These are phyloP conservation scores for Trichaptum fuscoviolaceum DNA, from an alignment of 768 basidiomycete species.

Conservation along the genomic window DNA sequence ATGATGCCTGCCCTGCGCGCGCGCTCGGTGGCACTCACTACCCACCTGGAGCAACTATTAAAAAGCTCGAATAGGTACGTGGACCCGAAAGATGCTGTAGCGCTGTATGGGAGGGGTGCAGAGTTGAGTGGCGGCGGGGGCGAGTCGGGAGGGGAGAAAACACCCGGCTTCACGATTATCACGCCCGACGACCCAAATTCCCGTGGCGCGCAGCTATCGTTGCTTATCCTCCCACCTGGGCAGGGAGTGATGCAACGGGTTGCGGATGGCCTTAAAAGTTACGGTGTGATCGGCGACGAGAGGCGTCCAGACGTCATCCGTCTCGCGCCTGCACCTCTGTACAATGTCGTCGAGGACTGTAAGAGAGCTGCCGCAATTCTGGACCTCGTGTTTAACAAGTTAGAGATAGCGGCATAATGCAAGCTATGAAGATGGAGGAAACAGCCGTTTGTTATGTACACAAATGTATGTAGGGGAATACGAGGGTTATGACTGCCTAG, in stretches of 20 bases:
- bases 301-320: conserved; percentile 89
- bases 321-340: conserved; percentile 80
- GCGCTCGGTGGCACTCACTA: conserved; percentile 69
- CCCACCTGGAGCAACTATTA: conserved; percentile 61
- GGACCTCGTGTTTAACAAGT: conserved; percentile 48
- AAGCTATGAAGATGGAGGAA: neutral
- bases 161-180: conserved; percentile 80
- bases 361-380: conserved; percentile 61
- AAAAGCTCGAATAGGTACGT: conserved; percentile 60
- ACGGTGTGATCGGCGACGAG: conserved; percentile 90
- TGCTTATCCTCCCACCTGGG: conserved; percentile 62
- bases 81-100: conserved; percentile 29
- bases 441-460: neutral
- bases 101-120: conserved; percentile 20
- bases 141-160: conserved; percentile 14
- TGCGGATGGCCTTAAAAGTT: conserved; percentile 49
- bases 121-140: conserved; percentile 8
- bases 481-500: neutral
- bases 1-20: conserved; percentile 65
- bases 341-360: conserved; percentile 79
- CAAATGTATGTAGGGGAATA: neutral
- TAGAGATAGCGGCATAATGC: conserved; percentile 12
- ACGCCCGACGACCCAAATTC: conserved; percentile 65
- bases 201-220: conserved; percentile 85
- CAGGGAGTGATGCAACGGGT: conserved; percentile 67